Evolutionary conservation across 2,329 filamentous ascomycete genomes (phyloP).

Genomic region (Coccinonectria pachysandricola): DNA sequence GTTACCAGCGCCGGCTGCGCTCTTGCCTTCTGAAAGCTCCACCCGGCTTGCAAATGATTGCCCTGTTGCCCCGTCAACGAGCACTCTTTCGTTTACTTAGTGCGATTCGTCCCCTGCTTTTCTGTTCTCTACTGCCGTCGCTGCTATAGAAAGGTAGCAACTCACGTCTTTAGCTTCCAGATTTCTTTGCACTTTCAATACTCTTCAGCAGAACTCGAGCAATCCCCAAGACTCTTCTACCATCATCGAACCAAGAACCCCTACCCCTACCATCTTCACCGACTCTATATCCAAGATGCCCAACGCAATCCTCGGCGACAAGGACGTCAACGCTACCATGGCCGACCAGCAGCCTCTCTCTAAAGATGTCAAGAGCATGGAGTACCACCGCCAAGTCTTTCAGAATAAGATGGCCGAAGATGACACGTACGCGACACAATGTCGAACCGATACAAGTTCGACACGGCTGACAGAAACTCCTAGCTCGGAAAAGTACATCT

Average conservation of each 20-base stretch:
- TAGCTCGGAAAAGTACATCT: slow-evolving; percentile 53
- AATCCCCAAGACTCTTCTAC: no score
- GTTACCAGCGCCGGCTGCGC: no score
- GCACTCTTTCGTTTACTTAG: slow-evolving; percentile 15
- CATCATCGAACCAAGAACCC: no score
- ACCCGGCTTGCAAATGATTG: no score
- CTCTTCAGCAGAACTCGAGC: no score
- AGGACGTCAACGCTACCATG: slow-evolving; percentile 53
- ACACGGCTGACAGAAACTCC: slow-evolving; percentile 7
- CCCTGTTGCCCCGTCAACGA: slow-evolving; percentile 18
- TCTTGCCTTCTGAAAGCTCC: no score
- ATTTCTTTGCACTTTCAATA: no score
- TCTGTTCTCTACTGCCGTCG: slow-evolving; percentile 1
- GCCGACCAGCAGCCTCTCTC: slow-evolving; percentile 20
- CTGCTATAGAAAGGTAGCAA: no score
- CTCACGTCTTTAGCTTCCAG: no score
- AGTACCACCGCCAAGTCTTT: slow-evolving; percentile 67
- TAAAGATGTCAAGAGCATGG: slow-evolving; percentile 55
- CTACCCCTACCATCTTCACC: slow-evolving; percentile 8
- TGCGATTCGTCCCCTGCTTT: no score
- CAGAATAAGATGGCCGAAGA: slow-evolving; percentile 57
- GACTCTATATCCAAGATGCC: no score
- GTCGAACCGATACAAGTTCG: no score
- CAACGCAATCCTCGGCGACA: slow-evolving; percentile 49
- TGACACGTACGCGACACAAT: slow-evolving; percentile 48